Evolutionary conservation across 331 rosid genomes (phyloP).

Genomic region (Quercus phellos): DNA sequence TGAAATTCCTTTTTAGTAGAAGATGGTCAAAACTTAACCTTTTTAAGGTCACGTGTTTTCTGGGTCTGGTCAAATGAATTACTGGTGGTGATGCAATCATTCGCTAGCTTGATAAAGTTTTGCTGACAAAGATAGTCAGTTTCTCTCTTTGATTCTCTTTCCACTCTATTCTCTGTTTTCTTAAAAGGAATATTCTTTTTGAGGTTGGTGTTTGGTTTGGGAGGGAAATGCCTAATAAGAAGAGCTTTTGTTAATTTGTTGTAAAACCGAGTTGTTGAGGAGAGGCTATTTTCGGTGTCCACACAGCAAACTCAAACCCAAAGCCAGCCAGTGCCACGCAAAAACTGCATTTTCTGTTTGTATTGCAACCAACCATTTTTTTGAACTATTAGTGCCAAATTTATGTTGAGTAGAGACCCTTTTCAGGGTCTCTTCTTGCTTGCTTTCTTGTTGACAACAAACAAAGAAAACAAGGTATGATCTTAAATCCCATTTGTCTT

Average conservation of each 20-base stretch:
- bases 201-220: background rate
- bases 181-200: background rate
- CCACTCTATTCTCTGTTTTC: background rate
- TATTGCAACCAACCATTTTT: slow-evolving; percentile 16
- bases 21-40: background rate
- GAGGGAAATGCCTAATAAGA: background rate
- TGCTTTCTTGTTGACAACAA: background rate
- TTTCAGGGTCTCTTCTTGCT: slow-evolving; percentile 7
- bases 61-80: background rate
- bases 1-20: no score
- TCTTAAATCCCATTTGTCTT: background rate
- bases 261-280: no score
- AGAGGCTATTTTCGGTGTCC: slow-evolving; percentile 17
- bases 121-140: background rate
- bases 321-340: slow-evolving; percentile 9
- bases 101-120: background rate
- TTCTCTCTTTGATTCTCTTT: background rate
- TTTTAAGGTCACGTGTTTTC: background rate
- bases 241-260: background rate
- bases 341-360: slow-evolving; percentile 10
- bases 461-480: slow-evolving; percentile 11
- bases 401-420: background rate
- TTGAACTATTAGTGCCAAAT: background rate
- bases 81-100: background rate
- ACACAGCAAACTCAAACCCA: slow-evolving; percentile 22